Conservation (phyloP, 163 green algal species). For the Scenedesmus sp. region DNA sequence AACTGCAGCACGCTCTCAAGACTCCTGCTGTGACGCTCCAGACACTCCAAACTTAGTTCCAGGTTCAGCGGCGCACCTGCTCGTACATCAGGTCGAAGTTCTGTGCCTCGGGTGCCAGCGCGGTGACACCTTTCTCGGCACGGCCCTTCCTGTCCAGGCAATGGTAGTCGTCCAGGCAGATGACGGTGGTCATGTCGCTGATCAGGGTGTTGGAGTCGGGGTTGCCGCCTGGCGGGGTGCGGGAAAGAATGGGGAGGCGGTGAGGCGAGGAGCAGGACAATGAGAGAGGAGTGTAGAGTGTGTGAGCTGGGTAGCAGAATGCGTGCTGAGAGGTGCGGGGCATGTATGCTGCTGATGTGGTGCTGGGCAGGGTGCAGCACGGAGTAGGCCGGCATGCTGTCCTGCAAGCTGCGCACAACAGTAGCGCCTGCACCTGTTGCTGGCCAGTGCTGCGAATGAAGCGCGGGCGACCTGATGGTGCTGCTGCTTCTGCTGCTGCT, state of each 20-base stretch:
- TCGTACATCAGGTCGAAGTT: slow-evolving; percentile 99
- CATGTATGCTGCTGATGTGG: neutral
- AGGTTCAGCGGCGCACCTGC: slow-evolving; percentile 71
- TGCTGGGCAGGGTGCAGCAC: neutral
- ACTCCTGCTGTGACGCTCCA: no score
- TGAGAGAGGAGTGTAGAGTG: neutral
- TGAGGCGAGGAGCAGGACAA: neutral
- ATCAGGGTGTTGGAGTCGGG: slow-evolving; percentile 99
- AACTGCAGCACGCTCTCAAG: no score
- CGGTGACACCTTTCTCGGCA: slow-evolving; percentile 92
- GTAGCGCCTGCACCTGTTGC: neutral
- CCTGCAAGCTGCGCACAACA: neutral
- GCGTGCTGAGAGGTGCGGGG: neutral
- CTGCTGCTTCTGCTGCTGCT: neutral
- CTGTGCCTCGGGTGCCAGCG: slow-evolving; percentile 94
- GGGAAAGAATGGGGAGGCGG: neutral
- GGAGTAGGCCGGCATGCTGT: neutral
- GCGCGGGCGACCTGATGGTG: neutral
- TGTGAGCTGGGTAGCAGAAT: neutral
- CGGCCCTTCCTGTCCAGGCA: slow-evolving; percentile 93
- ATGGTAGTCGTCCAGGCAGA: slow-evolving; percentile 99
- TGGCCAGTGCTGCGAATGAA: neutral
- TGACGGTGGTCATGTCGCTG: slow-evolving; percentile 98
- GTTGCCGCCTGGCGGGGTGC: slow-evolving; percentile 88
- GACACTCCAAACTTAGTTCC: no score